A percentile compares a stretch with the other conserved stretches of the same genome.
Conservation (phyloP, 1,284 basidiomycete species). For the Ganoderma sinense region DNA sequence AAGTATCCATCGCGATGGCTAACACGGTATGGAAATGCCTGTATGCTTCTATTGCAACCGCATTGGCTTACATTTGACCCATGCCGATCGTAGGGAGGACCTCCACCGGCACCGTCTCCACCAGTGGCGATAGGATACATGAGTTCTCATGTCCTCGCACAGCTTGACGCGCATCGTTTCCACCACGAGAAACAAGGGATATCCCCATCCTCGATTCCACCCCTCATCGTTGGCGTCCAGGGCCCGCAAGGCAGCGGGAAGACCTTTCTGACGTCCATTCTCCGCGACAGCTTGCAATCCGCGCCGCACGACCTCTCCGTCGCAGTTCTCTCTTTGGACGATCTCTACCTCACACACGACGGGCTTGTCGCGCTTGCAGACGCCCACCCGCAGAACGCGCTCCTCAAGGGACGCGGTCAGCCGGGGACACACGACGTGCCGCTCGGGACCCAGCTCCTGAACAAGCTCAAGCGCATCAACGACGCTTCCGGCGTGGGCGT, state of each 20-base stretch:
- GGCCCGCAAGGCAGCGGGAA: slow-evolving; percentile 91
- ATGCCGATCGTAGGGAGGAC: background rate
- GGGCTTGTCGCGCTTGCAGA: slow-evolving; percentile 61
- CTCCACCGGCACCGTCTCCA: background rate
- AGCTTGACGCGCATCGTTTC: slow-evolving; percentile 41
- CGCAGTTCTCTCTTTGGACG: slow-evolving; percentile 83
- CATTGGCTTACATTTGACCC: background rate
- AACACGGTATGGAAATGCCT: background rate
- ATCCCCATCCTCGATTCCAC: slow-evolving; percentile 34
- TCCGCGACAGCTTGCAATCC: slow-evolving; percentile 57
- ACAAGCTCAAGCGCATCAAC: slow-evolving; percentile 57
- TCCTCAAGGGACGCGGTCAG: slow-evolving; percentile 83
- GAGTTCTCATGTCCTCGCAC: slow-evolving; percentile 51
- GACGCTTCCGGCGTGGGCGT: slow-evolving; percentile 17
- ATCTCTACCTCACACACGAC: slow-evolving; percentile 82
- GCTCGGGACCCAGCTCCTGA: slow-evolving; percentile 65
- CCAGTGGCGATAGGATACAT: slow-evolving; percentile 44
- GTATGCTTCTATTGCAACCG: background rate
- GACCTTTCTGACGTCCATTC: slow-evolving; percentile 69
- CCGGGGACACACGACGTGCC: slow-evolving; percentile 88
- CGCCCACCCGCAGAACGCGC: slow-evolving; percentile 62
- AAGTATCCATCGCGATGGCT: background rate
- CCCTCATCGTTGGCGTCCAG: slow-evolving; percentile 83
- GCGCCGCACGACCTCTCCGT: slow-evolving; percentile 62
- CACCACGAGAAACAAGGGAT: slow-evolving; percentile 1